phyloP scores from a whole-genome alignment of 805 yeast genomes.

The Wickerhamomyces hampshirensis region DNA sequence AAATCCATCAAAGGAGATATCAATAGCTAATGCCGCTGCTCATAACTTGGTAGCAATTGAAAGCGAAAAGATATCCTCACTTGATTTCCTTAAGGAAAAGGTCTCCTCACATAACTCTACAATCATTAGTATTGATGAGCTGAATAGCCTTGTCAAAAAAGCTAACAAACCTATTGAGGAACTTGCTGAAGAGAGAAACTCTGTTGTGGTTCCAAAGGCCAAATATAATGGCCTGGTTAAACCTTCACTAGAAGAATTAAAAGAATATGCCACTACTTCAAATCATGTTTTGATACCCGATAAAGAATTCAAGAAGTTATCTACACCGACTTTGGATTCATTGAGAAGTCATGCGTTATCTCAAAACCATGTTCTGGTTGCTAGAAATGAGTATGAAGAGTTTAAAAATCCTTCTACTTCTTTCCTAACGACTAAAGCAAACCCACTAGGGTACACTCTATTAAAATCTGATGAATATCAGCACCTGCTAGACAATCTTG shows the following conservation, averaged over 20 bases:
- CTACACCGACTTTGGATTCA: no score
- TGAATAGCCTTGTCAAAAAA: constrained; percentile 8
- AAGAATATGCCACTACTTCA: constrained; percentile 3
- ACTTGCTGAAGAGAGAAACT: constrained; percentile 23
- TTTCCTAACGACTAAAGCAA: constrained; percentile 26
- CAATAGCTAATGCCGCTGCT: constrained; percentile 6
- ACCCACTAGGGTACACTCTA: no score
- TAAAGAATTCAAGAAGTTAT: constrained; percentile 19
- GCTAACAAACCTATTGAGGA: constrained; percentile 23
- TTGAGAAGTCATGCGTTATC: no score
- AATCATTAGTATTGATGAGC: no score
- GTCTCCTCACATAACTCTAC: no score
- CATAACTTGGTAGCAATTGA: constrained; percentile 10
- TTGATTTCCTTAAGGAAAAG: constrained; percentile 6
- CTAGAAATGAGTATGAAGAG: constrained; percentile 21
- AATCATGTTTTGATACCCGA: constrained; percentile 7
- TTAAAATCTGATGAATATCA: no score
- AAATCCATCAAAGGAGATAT: constrained; percentile 13
- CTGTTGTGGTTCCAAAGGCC: constrained; percentile 10
- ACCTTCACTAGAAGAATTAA: constrained; percentile 13
- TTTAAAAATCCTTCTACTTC: constrained; percentile 12
- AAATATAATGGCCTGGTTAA: constrained; percentile 8
- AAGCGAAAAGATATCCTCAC: constrained; percentile 8
- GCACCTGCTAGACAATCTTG: no score
- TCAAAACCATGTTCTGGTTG: constrained; percentile 19